phyloP scores from a whole-genome alignment of 768 basidiomycete species.

The Boletus sp. region DNA sequence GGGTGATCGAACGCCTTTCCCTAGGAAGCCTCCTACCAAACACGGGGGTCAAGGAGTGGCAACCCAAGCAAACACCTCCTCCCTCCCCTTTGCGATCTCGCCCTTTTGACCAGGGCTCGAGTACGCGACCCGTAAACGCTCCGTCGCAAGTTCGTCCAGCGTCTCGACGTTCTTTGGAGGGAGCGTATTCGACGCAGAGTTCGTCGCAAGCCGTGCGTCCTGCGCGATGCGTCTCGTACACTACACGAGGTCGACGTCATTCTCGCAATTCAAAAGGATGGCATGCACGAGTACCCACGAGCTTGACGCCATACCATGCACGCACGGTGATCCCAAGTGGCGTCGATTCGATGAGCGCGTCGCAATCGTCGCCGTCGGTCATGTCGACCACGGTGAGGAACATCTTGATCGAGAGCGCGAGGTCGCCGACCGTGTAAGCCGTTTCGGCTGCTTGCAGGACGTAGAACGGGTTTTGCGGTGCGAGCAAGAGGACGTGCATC shows the following conservation, averaged over 20 bases:
- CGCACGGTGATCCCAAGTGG: slow-evolving; percentile 56
- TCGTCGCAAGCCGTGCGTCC: slow-evolving; percentile 36
- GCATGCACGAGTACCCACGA: slow-evolving; percentile 45
- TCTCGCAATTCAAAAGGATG: too few relatives aligned
- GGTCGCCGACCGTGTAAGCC: slow-evolving; percentile 75
- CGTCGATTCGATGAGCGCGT: slow-evolving; percentile 49
- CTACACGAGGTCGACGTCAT: slow-evolving; percentile 32
- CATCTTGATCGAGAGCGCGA: slow-evolving; percentile 74
- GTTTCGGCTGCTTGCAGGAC: slow-evolving; percentile 86
- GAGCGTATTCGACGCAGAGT: slow-evolving; percentile 57
- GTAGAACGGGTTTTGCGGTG: slow-evolving; percentile 85
- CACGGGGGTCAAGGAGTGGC: slow-evolving; percentile 18
- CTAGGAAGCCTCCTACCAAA: neutral
- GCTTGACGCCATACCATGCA: slow-evolving; percentile 83
- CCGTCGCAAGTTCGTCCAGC: slow-evolving; percentile 72
- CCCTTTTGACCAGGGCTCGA: slow-evolving; percentile 40
- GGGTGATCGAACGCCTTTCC: neutral
- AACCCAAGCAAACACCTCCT: slow-evolving; percentile 48
- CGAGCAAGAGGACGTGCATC: slow-evolving; percentile 77
- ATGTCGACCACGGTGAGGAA: slow-evolving; percentile 81
- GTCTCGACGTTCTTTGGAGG: slow-evolving; percentile 52
- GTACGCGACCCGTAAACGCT: slow-evolving; percentile 65
- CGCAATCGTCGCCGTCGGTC: slow-evolving; percentile 56
- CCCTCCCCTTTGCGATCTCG: slow-evolving; percentile 40
- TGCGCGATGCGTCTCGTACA: slow-evolving; percentile 56